Percentiles rank a stretch among this genome's conserved stretches.
These are phyloP conservation scores for Agapanthus africanus DNA, from an alignment of 106 monocot genomes.

Conservation along the genomic window DNA sequence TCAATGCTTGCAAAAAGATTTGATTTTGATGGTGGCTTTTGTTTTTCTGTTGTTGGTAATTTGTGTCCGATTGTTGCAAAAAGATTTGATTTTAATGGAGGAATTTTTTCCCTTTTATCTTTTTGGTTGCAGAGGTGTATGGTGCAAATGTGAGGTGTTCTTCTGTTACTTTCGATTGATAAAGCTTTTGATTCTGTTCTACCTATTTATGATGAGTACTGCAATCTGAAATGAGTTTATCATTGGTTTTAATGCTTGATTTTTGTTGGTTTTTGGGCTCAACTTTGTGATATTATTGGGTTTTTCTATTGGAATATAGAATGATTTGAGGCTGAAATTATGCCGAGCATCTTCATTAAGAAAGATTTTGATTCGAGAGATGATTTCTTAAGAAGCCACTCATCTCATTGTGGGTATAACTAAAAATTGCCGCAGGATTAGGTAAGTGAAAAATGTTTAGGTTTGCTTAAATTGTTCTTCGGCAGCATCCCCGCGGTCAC, in stretches of 20 bases:
- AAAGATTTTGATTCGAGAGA: slow-evolving; percentile 33
- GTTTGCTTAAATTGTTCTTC: no score
- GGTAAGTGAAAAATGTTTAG: slow-evolving; percentile 9
- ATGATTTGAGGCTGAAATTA: slow-evolving; percentile 44
- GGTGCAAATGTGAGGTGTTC: slow-evolving; percentile 18
- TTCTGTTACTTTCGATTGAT: slow-evolving; percentile 27
- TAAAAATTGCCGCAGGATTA: slow-evolving; percentile 16
- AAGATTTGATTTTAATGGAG: not conserved
- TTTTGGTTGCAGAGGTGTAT: slow-evolving; percentile 15
- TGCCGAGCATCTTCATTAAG: slow-evolving; percentile 29
- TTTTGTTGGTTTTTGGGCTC: not conserved
- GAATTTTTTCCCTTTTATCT: not conserved
- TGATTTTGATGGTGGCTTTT: slow-evolving; percentile 6
- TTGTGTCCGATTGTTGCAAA: no score
- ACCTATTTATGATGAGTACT: slow-evolving; percentile 57
- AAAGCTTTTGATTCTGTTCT: slow-evolving; percentile 46
- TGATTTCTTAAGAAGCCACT: slow-evolving; percentile 11
- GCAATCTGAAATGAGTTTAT: slow-evolving; percentile 55
- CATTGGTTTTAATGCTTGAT: not conserved
- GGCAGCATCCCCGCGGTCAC: no score
- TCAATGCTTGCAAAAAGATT: slow-evolving; percentile 1
- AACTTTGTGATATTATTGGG: not conserved
- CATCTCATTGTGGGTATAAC: slow-evolving; percentile 32
- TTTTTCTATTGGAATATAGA: slow-evolving; percentile 9
- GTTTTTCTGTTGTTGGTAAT: not conserved